phyloP scores from a whole-genome alignment of 441 rosid genomes.

The Pelargonium cotyledonis region DNA sequence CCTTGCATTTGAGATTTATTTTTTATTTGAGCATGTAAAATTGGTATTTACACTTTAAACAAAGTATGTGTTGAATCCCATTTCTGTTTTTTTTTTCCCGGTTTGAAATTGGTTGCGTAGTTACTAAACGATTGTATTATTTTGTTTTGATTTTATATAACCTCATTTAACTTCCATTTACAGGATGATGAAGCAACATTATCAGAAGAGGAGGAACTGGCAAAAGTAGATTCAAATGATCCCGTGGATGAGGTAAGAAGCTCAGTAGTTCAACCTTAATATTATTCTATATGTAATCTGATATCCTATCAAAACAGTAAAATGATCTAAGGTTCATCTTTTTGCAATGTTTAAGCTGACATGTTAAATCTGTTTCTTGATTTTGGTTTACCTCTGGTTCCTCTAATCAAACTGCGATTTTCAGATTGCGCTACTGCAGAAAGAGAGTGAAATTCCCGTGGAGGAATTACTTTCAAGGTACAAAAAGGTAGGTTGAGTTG shows the following conservation, averaged over 20 bases:
- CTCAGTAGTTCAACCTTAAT: slow-evolving; percentile 16
- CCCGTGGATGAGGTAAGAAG: slow-evolving; percentile 65
- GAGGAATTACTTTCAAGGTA: slow-evolving; percentile 95
- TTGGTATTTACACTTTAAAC: neutral
- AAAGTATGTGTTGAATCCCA: neutral
- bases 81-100: too few species aligned
- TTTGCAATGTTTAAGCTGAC: slow-evolving; percentile 1
- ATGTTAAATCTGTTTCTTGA: slow-evolving; percentile 5
- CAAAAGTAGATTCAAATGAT: slow-evolving; percentile 60
- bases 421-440: slow-evolving; percentile 80
- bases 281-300: slow-evolving; percentile 12
- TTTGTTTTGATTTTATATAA: slow-evolving; percentile 11
- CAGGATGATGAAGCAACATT: slow-evolving; percentile 98
- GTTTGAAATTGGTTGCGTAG: slow-evolving; percentile 5
- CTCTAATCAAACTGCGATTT: slow-evolving; percentile 22
- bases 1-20: neutral
- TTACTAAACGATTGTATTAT: neutral
- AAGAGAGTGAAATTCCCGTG: slow-evolving; percentile 83
- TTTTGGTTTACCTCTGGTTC: slow-evolving; percentile 17
- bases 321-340: slow-evolving; percentile 9
- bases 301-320: slow-evolving; percentile 15
- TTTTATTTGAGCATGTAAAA: neutral
- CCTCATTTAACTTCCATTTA: slow-evolving; percentile 18
- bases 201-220: slow-evolving; percentile 82
- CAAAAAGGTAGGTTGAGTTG: slow-evolving; percentile 72